Conservation (phyloP, 73 alveolate genomes). For the Durusdinium trenchii region DNA sequence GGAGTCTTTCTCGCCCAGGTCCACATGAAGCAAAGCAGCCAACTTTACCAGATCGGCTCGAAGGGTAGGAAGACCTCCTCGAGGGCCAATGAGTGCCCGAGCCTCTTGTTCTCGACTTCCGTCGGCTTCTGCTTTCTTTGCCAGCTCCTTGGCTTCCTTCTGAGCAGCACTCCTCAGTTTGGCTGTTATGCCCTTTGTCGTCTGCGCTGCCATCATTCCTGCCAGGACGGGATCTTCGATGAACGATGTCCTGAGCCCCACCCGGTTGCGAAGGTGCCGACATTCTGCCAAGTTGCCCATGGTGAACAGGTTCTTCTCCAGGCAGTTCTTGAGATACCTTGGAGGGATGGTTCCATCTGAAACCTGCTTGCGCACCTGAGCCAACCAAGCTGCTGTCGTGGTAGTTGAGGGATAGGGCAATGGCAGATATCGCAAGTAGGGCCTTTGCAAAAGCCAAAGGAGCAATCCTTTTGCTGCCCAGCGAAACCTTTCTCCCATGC, state of each 20-base stretch:
- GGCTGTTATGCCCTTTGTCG: neutral
- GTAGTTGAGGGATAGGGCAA: neutral
- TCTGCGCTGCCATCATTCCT: neutral
- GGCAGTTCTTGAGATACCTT: neutral
- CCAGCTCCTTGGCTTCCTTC: neutral
- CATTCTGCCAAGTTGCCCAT: neutral
- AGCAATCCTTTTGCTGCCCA: neutral
- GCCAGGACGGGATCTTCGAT: neutral
- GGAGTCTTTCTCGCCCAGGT: neutral
- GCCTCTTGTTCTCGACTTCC: neutral
- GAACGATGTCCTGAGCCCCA: neutral
- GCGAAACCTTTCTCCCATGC: neutral
- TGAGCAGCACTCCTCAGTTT: neutral
- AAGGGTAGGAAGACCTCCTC: neutral
- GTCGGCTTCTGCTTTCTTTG: neutral
- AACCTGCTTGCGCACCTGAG: neutral
- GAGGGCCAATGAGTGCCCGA: neutral
- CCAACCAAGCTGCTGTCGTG: neutral
- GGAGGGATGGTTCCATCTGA: neutral
- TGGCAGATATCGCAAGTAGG: neutral
- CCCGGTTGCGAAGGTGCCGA: neutral
- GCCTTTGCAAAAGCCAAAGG: neutral
- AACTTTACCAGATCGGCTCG: neutral
- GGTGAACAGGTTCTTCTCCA: neutral
- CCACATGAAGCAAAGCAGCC: neutral